Conservation (phyloP, 257 asterid species). For the Perilla frutescens region DNA sequence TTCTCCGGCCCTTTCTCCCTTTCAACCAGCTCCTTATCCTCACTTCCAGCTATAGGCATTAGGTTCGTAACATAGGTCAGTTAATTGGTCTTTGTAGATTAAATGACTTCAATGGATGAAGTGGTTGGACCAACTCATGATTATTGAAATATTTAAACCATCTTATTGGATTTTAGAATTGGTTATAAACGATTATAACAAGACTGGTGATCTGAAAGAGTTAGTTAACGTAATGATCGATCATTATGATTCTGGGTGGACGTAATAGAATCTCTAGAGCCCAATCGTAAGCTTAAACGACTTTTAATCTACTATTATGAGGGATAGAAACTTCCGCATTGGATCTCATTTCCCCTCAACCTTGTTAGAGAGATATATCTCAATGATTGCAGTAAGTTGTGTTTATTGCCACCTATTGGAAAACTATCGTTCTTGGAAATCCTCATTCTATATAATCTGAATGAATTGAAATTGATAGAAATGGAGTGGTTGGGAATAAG, state of each 20-base stretch:
- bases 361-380: not conserved
- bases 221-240: conserved; percentile 23
- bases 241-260: conserved; percentile 26
- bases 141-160: conserved; percentile 30
- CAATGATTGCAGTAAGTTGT: not conserved
- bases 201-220: not conserved
- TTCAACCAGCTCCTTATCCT: too few species aligned
- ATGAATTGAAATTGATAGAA: conserved; percentile 33
- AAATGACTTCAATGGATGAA: not conserved
- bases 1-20: too few species aligned
- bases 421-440: not conserved
- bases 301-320: not conserved
- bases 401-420: conserved; percentile 12
- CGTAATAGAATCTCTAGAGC: not conserved
- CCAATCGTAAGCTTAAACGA: too few species aligned
- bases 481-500: conserved; percentile 36
- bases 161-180: not conserved
- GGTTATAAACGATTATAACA: too few species aligned
- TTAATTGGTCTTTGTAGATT: conserved; percentile 16
- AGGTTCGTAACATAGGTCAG: too few species aligned
- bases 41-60: too few species aligned
- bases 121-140: conserved; percentile 1
- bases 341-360: too few species aligned
- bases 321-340: conserved; percentile 3
- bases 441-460: not conserved